Percentiles rank a stretch among this genome's conserved stretches.
Evolutionary conservation across 1,139 yeast species (phyloP).

Genomic region (Sugiyamaella neomexicana): DNA sequence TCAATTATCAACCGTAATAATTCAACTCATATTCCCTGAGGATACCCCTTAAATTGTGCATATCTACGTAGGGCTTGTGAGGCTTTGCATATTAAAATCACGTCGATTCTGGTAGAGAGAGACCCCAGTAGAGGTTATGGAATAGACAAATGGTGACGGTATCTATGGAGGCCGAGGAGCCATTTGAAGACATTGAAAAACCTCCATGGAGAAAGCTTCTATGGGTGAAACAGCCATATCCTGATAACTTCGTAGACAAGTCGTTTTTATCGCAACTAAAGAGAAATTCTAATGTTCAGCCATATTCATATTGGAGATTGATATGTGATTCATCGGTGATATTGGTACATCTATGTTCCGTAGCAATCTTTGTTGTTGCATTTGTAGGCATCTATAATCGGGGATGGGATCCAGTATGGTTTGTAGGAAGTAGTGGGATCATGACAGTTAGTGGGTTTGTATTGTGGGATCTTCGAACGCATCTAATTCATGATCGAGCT

Average conservation of each 20-base stretch:
- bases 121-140: no score
- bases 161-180: neutral
- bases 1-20: no score
- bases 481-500: conserved; percentile 19
- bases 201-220: conserved; percentile 75
- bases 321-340: conserved; percentile 69
- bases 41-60: no score
- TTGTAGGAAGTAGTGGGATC: conserved; percentile 36
- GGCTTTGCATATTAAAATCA: no score
- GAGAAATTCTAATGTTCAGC: conserved; percentile 71
- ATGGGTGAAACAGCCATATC: conserved; percentile 85
- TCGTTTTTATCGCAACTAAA: conserved; percentile 77
- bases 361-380: conserved; percentile 59
- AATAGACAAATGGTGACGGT: neutral
- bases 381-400: conserved; percentile 52
- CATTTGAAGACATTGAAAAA: neutral
- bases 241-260: conserved; percentile 85
- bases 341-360: conserved; percentile 61
- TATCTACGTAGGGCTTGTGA: no score
- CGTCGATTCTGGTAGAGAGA: no score
- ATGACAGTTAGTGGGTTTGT: conserved; percentile 44
- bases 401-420: conserved; percentile 38
- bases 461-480: conserved; percentile 36
- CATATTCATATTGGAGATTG: conserved; percentile 63
- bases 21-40: no score